A percentile compares a stretch with the other conserved stretches of the same genome.
phyloP scores from a whole-genome alignment of 2,329 filamentous ascomycete genomes.

The Diaporthe helianthi region DNA sequence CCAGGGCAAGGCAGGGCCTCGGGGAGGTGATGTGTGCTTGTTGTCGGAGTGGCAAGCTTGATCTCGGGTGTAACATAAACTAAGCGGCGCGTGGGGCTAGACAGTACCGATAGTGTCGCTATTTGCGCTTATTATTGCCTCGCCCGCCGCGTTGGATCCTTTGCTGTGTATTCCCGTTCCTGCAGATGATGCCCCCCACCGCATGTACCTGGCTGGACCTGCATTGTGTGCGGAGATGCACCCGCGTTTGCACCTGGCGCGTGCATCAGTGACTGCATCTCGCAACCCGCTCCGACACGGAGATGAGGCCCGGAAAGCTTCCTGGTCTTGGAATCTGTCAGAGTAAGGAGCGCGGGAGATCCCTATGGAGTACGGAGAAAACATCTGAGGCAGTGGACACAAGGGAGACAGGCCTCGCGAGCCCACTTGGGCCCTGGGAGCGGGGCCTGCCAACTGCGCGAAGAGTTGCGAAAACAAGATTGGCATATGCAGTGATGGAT shows the following conservation, averaged over 20 bases:
- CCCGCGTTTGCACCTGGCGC: not conserved
- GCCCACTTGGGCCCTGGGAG: constrained; percentile 2
- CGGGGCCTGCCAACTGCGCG: constrained; percentile 5
- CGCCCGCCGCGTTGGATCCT: constrained; percentile 18
- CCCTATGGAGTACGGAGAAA: not conserved
- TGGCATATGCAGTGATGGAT: not conserved
- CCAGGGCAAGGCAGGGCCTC: not conserved
- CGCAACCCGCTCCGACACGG: not conserved
- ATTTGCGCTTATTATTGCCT: constrained; percentile 23
- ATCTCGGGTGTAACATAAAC: constrained; percentile 2
- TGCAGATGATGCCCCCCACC: not conserved
- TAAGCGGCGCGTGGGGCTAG: constrained; percentile 11
- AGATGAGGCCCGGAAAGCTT: not conserved
- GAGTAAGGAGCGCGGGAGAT: not conserved
- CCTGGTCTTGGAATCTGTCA: not conserved
- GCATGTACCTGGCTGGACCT: constrained; percentile 7
- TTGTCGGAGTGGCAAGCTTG: not conserved
- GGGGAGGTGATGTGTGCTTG: not conserved
- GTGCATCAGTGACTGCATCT: not conserved
- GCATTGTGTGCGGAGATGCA: not conserved
- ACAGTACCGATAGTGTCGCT: constrained; percentile 18
- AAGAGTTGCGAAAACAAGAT: constrained; percentile 20
- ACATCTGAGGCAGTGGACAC: constrained; percentile 14
- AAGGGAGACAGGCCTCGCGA: not conserved
- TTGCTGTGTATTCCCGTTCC: constrained; percentile 26